phyloP scores from a whole-genome alignment of 2,329 filamentous ascomycete genomes.

The Alternaria postmessia region DNA sequence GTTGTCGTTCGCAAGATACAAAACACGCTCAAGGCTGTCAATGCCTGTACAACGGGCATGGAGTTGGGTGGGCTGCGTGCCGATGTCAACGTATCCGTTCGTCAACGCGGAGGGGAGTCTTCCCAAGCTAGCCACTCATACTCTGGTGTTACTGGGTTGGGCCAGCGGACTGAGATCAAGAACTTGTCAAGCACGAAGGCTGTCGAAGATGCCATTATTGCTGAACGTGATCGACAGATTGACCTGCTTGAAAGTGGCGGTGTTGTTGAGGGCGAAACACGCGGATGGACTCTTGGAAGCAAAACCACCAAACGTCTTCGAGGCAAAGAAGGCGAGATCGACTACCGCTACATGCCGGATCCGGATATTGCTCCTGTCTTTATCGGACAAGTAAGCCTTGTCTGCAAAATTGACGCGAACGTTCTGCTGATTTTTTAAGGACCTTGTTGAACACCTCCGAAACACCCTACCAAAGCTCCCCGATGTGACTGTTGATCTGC shows the following conservation, averaged over 20 bases:
- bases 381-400: conserved; percentile 63
- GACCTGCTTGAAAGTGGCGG: conserved; percentile 77
- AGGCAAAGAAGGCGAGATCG: conserved; percentile 95
- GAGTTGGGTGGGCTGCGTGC: conserved; percentile 89
- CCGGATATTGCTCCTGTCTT: conserved; percentile 84
- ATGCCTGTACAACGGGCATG: conserved; percentile 91
- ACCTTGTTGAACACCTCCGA: conserved; percentile 71
- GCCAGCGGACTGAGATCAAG: conserved; percentile 95
- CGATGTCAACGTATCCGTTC: conserved; percentile 94
- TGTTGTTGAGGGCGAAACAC: conserved; percentile 81
- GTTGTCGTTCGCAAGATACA: conserved; percentile 91
- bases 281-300: conserved; percentile 88
- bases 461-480: conserved; percentile 73
- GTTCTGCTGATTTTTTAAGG: conserved; percentile 42
- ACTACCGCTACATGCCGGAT: conserved; percentile 99
- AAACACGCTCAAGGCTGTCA: conserved; percentile 76
- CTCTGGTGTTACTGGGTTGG: conserved; percentile 69
- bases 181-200: conserved; percentile 95
- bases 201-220: conserved; percentile 91
- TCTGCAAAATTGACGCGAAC: background rate
- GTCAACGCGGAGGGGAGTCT: conserved; percentile 54
- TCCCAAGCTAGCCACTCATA: conserved; percentile 57
- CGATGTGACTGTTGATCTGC: conserved; percentile 70
- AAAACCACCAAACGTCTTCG: conserved; percentile 82
- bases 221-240: conserved; percentile 91